Conservation (phyloP, 2,329 filamentous ascomycete species). For the Shiraia sp. region DNA sequence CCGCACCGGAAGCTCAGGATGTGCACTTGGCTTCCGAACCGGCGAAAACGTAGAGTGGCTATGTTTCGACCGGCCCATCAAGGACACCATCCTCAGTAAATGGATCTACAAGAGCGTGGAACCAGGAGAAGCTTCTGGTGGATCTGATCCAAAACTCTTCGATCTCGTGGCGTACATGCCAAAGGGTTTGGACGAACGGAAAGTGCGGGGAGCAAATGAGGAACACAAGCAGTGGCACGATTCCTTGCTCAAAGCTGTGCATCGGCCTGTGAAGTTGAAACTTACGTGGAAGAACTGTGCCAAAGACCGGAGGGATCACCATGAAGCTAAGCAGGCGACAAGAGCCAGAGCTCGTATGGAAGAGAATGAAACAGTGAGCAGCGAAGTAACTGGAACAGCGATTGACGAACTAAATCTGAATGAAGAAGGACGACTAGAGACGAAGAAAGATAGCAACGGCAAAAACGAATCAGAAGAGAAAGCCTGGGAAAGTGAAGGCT, state of each 20-base stretch:
- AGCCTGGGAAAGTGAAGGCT: too few relatives aligned
- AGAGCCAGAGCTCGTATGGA: too few relatives aligned
- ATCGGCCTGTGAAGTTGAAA: constrained; percentile 39
- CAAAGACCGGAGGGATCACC: constrained; percentile 1
- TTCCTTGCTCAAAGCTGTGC: constrained; percentile 20
- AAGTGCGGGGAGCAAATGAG: constrained; percentile 7
- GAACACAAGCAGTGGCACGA: constrained; percentile 27
- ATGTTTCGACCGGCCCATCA: constrained; percentile 16
- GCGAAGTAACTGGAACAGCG: too few relatives aligned
- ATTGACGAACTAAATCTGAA: too few relatives aligned
- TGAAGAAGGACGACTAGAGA: too few relatives aligned
- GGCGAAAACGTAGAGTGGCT: constrained; percentile 24
- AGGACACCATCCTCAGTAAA: constrained; percentile 3
- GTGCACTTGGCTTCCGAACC: constrained; percentile 25
- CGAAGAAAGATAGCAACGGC: too few relatives aligned
- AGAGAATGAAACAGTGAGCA: too few relatives aligned
- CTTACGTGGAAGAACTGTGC: constrained; percentile 14
- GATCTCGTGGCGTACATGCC: constrained; percentile 20
- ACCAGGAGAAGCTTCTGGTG: background rate
- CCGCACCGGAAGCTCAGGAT: constrained; percentile 5
- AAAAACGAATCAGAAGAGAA: too few relatives aligned
- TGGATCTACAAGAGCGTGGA: background rate
- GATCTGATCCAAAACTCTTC: constrained; percentile 15
- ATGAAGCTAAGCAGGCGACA: too few relatives aligned
- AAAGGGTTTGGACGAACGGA: constrained; percentile 9